Evolutionary conservation across 2,329 filamentous ascomycete genomes (phyloP).

Genomic region (Biscogniauxia mediterranea): DNA sequence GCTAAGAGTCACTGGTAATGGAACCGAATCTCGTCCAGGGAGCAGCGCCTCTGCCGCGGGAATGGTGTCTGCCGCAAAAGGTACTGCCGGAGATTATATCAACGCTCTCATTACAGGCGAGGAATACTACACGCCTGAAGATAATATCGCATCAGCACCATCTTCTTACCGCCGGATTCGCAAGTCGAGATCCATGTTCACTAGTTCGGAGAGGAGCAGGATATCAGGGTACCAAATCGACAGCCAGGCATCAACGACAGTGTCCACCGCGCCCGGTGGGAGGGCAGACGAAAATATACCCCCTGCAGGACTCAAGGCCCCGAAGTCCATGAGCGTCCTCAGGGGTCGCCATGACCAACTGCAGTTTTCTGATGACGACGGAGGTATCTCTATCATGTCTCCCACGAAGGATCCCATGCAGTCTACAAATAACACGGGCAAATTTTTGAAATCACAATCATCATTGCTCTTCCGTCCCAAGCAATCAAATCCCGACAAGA

Average conservation of each 20-base stretch:
- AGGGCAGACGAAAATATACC: slow-evolving; percentile 30
- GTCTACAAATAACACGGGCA: slow-evolving; percentile 5
- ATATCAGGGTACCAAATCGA: slow-evolving; percentile 5
- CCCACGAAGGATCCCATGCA: slow-evolving; percentile 4
- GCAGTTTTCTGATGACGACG: slow-evolving; percentile 19
- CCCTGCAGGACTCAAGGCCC: slow-evolving; percentile 38
- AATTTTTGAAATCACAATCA: slow-evolving; percentile 37
- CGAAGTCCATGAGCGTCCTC: slow-evolving; percentile 57
- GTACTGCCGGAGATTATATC: slow-evolving; percentile 36
- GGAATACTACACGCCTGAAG: slow-evolving; percentile 47
- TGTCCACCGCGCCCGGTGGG: background rate
- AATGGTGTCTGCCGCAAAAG: slow-evolving; percentile 30
- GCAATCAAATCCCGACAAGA: slow-evolving; percentile 33
- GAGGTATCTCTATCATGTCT: slow-evolving; percentile 4
- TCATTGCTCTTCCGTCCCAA: slow-evolving; percentile 45
- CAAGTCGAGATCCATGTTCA: slow-evolving; percentile 56
- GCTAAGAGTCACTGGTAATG: slow-evolving; percentile 1
- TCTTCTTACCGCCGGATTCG: slow-evolving; percentile 50
- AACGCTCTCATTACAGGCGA: slow-evolving; percentile 38
- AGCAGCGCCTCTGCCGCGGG: slow-evolving; percentile 24
- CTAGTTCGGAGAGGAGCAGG: slow-evolving; percentile 27
- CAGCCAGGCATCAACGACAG: slow-evolving; percentile 7
- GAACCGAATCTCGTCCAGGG: slow-evolving; percentile 7
- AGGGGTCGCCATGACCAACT: slow-evolving; percentile 30
- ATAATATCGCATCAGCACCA: slow-evolving; percentile 46